Percentiles rank a stretch among this genome's conserved stretches.
Conservation (phyloP, 2,329 filamentous ascomycete genomes). For the Arthrinium phaeospermum region DNA sequence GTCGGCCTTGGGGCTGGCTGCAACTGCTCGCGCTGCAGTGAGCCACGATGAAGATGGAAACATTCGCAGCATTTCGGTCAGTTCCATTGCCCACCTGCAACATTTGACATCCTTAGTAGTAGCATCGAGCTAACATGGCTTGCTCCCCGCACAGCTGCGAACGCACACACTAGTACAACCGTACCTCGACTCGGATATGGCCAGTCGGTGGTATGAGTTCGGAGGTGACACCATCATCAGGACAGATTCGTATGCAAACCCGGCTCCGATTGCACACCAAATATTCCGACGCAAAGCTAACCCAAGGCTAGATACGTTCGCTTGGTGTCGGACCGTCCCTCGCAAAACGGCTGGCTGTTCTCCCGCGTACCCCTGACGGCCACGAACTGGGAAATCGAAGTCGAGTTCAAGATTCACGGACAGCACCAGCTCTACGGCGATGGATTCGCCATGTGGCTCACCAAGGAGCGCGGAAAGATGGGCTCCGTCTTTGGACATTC, state of each 20-base stretch:
- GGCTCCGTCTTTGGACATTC: constrained; percentile 87
- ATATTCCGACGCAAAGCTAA: constrained; percentile 18
- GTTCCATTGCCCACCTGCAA: constrained; percentile 36
- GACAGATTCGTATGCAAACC: constrained; percentile 65
- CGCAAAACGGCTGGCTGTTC: constrained; percentile 91
- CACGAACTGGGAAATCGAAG: constrained; percentile 97
- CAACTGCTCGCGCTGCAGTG: constrained; percentile 45
- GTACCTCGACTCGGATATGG: constrained; percentile 97
- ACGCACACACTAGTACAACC: constrained; percentile 90
- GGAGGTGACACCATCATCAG: constrained; percentile 90
- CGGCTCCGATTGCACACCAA: constrained; percentile 8
- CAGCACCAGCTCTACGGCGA: constrained; percentile 91
- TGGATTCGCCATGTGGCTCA: constrained; percentile 97
- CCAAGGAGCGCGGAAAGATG: constrained; percentile 81
- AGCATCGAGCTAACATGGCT: constrained; percentile 9
- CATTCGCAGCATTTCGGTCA: constrained; percentile 69
- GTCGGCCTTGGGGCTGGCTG: constrained; percentile 42
- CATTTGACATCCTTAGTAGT: not conserved
- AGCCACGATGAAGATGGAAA: constrained; percentile 53
- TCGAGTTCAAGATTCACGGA: constrained; percentile 94
- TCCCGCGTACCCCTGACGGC: constrained; percentile 93
- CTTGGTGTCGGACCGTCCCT: constrained; percentile 87
- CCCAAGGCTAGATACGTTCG: constrained; percentile 76
- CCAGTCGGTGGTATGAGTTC: constrained; percentile 99
- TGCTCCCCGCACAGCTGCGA: constrained; percentile 64